Percentiles rank a stretch among this genome's conserved stretches.
phyloP scores from a whole-genome alignment of 805 yeast genomes.

The Hanseniaspora clermontiae region DNA sequence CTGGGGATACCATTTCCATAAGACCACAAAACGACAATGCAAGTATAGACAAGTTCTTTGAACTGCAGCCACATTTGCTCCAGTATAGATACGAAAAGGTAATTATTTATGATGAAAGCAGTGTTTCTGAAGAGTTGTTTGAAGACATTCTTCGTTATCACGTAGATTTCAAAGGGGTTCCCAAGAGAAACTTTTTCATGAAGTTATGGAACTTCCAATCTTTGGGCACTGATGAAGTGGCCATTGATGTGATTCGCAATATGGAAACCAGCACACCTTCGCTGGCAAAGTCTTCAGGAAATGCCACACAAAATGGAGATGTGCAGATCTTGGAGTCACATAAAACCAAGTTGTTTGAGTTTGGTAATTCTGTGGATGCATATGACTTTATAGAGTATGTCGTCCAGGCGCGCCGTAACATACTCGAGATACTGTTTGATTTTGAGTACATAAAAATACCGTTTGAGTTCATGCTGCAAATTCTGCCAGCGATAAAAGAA shows the following conservation, averaged over 20 bases:
- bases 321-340: conserved; percentile 40
- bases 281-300: background rate
- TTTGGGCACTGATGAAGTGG: conserved; percentile 36
- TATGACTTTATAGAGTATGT: conserved; percentile 83
- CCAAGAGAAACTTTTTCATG: conserved; percentile 70
- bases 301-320: conserved; percentile 21
- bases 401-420: conserved; percentile 81
- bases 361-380: conserved; percentile 55
- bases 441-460: conserved; percentile 70
- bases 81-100: conserved; percentile 49
- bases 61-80: conserved; percentile 57
- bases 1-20: conserved; percentile 74
- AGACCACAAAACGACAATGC: conserved; percentile 59
- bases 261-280: background rate
- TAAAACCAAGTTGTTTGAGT: conserved; percentile 60
- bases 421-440: conserved; percentile 71
- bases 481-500: conserved; percentile 68
- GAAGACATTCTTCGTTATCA: conserved; percentile 64
- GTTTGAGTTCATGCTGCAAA: conserved; percentile 56
- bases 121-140: conserved; percentile 31
- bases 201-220: conserved; percentile 51
- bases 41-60: conserved; percentile 53
- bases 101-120: conserved; percentile 22
- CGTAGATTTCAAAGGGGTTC: conserved; percentile 70
- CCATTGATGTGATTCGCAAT: background rate